Evolutionary conservation across 1,284 basidiomycete species (phyloP).

Genomic region (Cryptococcus hybrid): DNA sequence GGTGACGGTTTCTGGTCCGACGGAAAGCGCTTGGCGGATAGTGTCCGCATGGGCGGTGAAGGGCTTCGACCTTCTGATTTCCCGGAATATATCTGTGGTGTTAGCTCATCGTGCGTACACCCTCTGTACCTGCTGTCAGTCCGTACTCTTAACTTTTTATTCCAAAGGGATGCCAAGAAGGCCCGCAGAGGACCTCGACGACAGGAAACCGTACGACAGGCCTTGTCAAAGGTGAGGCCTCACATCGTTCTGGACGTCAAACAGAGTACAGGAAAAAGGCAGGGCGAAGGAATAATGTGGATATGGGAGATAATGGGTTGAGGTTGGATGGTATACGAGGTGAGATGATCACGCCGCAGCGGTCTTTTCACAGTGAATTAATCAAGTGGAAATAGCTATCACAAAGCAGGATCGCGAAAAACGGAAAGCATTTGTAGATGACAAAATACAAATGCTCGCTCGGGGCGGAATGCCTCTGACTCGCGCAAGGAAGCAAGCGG

Average conservation of each 20-base stretch:
- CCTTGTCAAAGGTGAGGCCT: constrained; percentile 43
- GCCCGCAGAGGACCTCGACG: constrained; percentile 25
- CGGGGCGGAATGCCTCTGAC: constrained; percentile 21
- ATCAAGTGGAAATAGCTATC: constrained; percentile 24
- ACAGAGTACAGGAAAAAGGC: constrained; percentile 39
- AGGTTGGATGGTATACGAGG: constrained; percentile 38
- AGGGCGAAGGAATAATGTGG: constrained; percentile 30
- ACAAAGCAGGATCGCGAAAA: constrained; percentile 36
- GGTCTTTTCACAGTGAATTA: background rate
- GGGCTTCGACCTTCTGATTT: constrained; percentile 37
- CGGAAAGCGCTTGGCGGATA: constrained; percentile 38
- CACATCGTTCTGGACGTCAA: constrained; percentile 39
- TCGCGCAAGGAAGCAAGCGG: constrained; percentile 29
- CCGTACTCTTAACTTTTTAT: background rate
- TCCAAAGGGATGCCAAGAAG: constrained; percentile 33
- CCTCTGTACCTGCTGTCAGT: background rate
- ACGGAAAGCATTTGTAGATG: constrained; percentile 30
- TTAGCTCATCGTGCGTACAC: constrained; percentile 32
- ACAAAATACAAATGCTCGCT: constrained; percentile 10
- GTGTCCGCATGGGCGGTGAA: constrained; percentile 38
- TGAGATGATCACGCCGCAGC: constrained; percentile 11
- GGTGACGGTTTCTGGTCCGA: constrained; percentile 51
- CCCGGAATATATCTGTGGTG: constrained; percentile 47
- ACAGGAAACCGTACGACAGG: constrained; percentile 23
- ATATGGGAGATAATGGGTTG: constrained; percentile 38